Conservation (phyloP, 352 stramenopile species). For the Bremia lactucae region DNA sequence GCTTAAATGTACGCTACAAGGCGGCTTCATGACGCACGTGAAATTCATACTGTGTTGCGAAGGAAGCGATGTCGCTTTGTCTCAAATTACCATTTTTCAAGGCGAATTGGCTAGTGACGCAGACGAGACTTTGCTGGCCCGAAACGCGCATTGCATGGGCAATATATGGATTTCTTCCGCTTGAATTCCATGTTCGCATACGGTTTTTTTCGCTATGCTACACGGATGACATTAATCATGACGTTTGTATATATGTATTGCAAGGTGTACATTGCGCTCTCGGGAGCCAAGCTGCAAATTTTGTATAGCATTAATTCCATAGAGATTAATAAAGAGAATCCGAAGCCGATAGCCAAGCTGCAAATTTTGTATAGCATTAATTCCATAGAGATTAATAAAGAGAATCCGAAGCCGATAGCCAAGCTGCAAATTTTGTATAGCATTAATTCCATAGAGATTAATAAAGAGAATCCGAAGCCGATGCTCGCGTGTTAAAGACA, state of each 20-base stretch:
- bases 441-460: conserved; percentile 64
- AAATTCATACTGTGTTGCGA: conserved; percentile 85
- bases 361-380: too few species aligned
- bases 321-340: too few species aligned
- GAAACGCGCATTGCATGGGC: conserved; percentile 75
- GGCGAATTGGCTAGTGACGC: conserved; percentile 76
- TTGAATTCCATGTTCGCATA: conserved; percentile 84
- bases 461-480: conserved; percentile 39
- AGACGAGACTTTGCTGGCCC: conserved; percentile 62
- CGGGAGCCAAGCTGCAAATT: conserved; percentile 57
- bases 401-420: too few species aligned
- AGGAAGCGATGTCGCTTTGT: conserved; percentile 72
- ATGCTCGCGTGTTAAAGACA: conserved; percentile 45
- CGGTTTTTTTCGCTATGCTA: conserved; percentile 78
- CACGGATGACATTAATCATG: conserved; percentile 83
- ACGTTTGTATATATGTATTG: conserved; percentile 83
- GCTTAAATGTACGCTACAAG: conserved; percentile 69
- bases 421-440: conserved; percentile 60
- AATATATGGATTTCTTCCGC: conserved; percentile 82
- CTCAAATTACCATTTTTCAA: conserved; percentile 83
- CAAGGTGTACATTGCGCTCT: conserved; percentile 72
- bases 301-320: conserved; percentile 68
- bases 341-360: too few species aligned
- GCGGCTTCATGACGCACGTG: conserved; percentile 67
- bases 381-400: too few species aligned